phyloP scores from a whole-genome alignment of 2,329 filamentous ascomycete genomes.

The Ilyonectria sp. region DNA sequence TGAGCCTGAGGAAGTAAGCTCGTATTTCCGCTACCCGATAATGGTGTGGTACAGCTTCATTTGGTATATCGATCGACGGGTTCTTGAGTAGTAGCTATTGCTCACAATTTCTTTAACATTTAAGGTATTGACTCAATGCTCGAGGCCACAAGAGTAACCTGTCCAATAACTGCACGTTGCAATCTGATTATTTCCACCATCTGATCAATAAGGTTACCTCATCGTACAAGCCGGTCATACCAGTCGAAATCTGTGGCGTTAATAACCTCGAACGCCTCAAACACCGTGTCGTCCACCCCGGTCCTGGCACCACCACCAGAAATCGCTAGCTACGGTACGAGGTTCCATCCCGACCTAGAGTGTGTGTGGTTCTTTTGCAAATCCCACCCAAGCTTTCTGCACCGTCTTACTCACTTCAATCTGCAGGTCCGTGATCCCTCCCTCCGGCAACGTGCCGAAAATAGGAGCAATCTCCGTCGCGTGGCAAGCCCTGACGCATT shows the following conservation, averaged over 20 bases:
- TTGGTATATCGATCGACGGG: no score
- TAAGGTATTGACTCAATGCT: no score
- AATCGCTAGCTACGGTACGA: slow-evolving; percentile 40
- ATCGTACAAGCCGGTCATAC: neutral
- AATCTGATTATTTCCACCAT: no score
- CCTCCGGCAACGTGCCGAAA: slow-evolving; percentile 54
- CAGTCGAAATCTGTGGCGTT: neutral
- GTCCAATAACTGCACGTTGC: no score
- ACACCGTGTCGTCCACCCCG: slow-evolving; percentile 9
- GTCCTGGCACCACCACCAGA: slow-evolving; percentile 44
- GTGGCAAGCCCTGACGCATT: slow-evolving; percentile 61
- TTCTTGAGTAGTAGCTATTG: no score
- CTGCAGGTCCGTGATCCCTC: slow-evolving; percentile 42
- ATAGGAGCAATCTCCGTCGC: slow-evolving; percentile 61
- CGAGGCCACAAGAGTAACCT: no score
- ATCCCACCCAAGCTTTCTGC: slow-evolving; percentile 50
- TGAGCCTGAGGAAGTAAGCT: no score
- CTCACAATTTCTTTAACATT: no score
- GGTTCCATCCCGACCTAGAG: slow-evolving; percentile 45
- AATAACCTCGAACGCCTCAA: slow-evolving; percentile 1
- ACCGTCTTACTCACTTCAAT: slow-evolving; percentile 38
- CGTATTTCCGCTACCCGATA: no score
- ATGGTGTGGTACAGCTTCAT: no score
- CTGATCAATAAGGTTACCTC: no score
- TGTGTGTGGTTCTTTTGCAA: slow-evolving; percentile 45